A percentile compares a stretch with the other conserved stretches of the same genome.
Evolutionary conservation across 169 alveolate genomes (phyloP).

Genomic region (Babesia sp.): DNA sequence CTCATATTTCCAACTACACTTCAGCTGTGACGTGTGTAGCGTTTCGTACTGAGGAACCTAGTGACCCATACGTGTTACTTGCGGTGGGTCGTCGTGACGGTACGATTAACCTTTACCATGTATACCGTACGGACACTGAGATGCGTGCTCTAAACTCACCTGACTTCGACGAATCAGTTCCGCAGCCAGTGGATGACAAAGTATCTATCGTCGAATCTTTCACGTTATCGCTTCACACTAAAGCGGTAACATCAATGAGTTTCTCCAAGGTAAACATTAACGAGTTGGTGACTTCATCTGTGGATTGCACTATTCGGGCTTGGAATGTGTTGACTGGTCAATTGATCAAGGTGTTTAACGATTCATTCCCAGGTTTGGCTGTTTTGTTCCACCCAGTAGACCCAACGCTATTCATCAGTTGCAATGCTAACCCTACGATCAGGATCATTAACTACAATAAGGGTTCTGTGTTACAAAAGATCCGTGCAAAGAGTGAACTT

Average conservation of each 20-base stretch:
- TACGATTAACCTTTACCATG: constrained; percentile 70
- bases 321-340: constrained; percentile 84
- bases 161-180: constrained; percentile 13
- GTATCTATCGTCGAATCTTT: constrained; percentile 53
- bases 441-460: constrained; percentile 80
- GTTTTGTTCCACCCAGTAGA: constrained; percentile 78
- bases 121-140: constrained; percentile 71
- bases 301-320: constrained; percentile 84
- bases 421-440: constrained; percentile 79
- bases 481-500: constrained; percentile 79
- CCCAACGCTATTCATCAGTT: constrained; percentile 78
- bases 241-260: constrained; percentile 76
- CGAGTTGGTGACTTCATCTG: constrained; percentile 79
- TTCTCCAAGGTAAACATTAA: constrained; percentile 69
- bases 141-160: constrained; percentile 17
- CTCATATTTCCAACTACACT: constrained; percentile 65
- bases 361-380: constrained; percentile 80
- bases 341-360: constrained; percentile 80
- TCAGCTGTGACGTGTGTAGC: constrained; percentile 81
- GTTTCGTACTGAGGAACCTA: constrained; percentile 78
- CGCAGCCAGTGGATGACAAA: constrained; percentile 44
- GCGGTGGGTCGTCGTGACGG: constrained; percentile 86
- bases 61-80: constrained; percentile 73
- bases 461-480: constrained; percentile 80
- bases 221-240: constrained; percentile 67